Conservation (phyloP, 495 filamentous ascomycete genomes). For the Durotheca rogersii region DNA sequence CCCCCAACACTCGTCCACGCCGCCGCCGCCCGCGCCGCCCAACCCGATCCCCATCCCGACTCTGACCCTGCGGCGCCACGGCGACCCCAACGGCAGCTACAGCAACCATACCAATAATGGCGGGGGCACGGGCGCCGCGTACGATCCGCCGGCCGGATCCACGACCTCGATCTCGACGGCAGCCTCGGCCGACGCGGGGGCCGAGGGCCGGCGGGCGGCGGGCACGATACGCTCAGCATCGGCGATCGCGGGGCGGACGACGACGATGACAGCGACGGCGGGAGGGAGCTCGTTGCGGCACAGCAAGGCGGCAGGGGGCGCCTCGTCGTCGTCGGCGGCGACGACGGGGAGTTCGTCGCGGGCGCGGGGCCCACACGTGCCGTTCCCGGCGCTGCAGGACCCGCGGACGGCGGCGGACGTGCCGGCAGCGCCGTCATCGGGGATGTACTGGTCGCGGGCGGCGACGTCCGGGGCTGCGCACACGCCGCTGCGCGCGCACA, state of each 20-base stretch:
- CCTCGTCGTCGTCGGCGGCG: conserved; percentile 31
- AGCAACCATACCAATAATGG: no score
- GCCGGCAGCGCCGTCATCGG: conserved; percentile 59
- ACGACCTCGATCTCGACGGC: no score
- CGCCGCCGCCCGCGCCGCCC: conserved; percentile 24
- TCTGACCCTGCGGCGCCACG: conserved; percentile 29
- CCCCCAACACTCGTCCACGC: no score
- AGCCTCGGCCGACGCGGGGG: conserved; percentile 38
- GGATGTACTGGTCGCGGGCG: conserved; percentile 69
- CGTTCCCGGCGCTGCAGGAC: conserved; percentile 58
- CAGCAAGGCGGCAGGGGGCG: conserved; percentile 41
- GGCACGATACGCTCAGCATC: conserved; percentile 54
- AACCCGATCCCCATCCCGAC: conserved; percentile 28
- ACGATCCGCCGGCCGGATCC: conserved; percentile 46
- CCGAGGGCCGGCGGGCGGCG: conserved; percentile 35
- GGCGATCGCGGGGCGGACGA: conserved; percentile 49
- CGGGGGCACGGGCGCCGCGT: no score
- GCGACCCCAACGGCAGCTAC: conserved; percentile 14
- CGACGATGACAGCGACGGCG: conserved; percentile 21
- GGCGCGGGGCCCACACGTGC: conserved; percentile 40
- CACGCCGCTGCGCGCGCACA: conserved; percentile 61
- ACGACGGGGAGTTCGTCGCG: no score
- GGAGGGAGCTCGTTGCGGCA: no score
- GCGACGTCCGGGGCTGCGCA: conserved; percentile 57
- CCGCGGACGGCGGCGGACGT: conserved; percentile 58